Conservation (phyloP, 768 basidiomycete species). For the Macrocybe gigantea region DNA sequence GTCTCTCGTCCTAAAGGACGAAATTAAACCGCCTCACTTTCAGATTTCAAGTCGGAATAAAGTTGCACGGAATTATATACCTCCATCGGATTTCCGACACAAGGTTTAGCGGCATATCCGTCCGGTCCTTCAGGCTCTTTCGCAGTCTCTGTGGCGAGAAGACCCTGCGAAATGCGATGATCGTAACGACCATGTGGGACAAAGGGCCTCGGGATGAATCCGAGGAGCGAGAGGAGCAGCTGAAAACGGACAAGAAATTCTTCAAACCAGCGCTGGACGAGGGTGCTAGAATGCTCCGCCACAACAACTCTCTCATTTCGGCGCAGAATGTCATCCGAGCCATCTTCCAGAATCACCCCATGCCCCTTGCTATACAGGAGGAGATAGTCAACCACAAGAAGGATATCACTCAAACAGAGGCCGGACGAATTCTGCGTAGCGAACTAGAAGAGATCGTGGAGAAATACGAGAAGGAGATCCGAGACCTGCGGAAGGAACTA, state of each 20-base stretch:
- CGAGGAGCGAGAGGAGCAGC: conserved; percentile 26
- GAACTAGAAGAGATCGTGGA: too few relatives aligned
- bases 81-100: conserved; percentile 34
- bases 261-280: conserved; percentile 35
- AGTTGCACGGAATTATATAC: conserved; percentile 32
- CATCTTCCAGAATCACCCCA: conserved; percentile 9
- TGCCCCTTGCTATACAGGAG: neutral
- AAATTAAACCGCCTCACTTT: neutral
- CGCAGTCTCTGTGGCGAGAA: conserved; percentile 36
- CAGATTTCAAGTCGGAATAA: conserved; percentile 13
- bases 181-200: conserved; percentile 41
- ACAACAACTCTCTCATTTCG: conserved; percentile 20
- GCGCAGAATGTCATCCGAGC: conserved; percentile 24
- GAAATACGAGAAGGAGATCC: too few relatives aligned
- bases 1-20: neutral
- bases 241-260: conserved; percentile 19
- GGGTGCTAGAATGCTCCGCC: conserved; percentile 30
- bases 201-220: conserved; percentile 25
- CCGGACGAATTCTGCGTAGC: neutral
- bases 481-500: too few relatives aligned
- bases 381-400: neutral
- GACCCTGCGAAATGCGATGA: conserved; percentile 33
- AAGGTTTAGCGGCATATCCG: conserved; percentile 28
- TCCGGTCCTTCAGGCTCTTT: conserved; percentile 37
- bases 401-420: neutral